These are phyloP conservation scores for Cydonia oblonga DNA, from an alignment of 331 rosid genomes.

Conservation along the genomic window DNA sequence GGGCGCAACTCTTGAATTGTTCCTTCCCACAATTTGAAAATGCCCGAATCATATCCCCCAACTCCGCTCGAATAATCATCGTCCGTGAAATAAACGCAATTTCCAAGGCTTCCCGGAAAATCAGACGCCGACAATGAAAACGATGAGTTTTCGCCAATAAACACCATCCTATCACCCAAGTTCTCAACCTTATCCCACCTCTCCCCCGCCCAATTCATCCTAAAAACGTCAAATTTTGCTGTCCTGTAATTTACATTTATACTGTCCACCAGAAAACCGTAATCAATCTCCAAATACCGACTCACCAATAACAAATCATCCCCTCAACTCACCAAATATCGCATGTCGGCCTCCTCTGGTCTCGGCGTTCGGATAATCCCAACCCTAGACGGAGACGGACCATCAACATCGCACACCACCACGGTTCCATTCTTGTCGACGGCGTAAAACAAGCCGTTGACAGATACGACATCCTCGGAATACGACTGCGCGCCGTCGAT, in stretches of 20 bases:
- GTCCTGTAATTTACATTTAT: conserved; percentile 26
- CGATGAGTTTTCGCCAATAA: conserved; percentile 53
- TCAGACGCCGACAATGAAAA: conserved; percentile 37
- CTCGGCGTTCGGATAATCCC: conserved; percentile 14
- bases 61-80: conserved; percentile 48
- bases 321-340: conserved; percentile 40
- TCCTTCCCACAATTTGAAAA: conserved; percentile 33
- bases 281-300: conserved; percentile 33
- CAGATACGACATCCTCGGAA: conserved; percentile 41
- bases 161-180: conserved; percentile 45
- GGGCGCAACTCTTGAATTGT: conserved; percentile 38
- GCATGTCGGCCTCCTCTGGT: conserved; percentile 31
- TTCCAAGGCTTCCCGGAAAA: conserved; percentile 34
- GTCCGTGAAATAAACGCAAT: conserved; percentile 53
- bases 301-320: conserved; percentile 33
- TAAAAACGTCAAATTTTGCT: conserved; percentile 35
- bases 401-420: conserved; percentile 34
- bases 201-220: conserved; percentile 36
- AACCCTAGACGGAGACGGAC: conserved; percentile 10
- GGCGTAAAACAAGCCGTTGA: conserved; percentile 35
- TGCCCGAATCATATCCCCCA: conserved; percentile 54
- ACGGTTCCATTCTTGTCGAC: conserved; percentile 39
- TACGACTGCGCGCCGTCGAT: conserved; percentile 14
- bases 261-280: background rate
- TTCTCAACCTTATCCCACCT: conserved; percentile 35